Base-by-base conservation (phyloP, 352 stramenopile genomes). In the Phytophthora hybrid region DNA sequence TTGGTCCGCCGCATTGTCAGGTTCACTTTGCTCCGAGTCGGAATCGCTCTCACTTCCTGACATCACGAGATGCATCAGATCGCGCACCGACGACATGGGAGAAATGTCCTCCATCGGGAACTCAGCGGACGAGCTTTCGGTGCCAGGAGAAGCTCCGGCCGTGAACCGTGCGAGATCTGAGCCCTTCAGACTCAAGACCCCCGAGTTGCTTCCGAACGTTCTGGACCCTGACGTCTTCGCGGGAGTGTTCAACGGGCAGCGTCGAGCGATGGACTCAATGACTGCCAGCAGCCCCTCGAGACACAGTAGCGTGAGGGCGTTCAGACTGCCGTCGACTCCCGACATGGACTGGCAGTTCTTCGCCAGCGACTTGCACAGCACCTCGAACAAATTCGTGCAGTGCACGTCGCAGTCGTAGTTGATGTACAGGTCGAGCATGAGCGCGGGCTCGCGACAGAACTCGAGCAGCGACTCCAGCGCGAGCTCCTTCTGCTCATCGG, bases 401-500 rank as follows among this genome's bases (percentile, higher is more conserved):
- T 99, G 90, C 29, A 99, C 95, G 73, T 99, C 97, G 76, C 97
- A 99, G 81, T 99, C 98, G 81, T 99, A 99, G 82, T 99, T 99
- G 59, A 99, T 95, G 79, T 99, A 99, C 11, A 99, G 75, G 75
- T 99, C 98, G 29, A 98, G 88, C 95, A 99, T 99, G 21, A 99
- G 87, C 39, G 92, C 93, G 5, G 97, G 97, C 73, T 99, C 98
- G 34, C 98, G 83, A 61, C 96, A 99, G 66, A 99, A 99, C 79
- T 99, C 98, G 3, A 99, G 81, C 29, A 99, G 77, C 26, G 87
- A 98, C 83, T 99, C 98, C 37, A 96, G 74, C 41, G 90, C 90
- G 18, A 96, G 73, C 51, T 97, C 90, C 44, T 97, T 97, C 64
- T 97, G 90, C 37, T 97, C 90, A 63, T 94, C 63, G 4, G 87